Conservation (phyloP, 176 grass and related monocot species). For the Raddia distichophylla region DNA sequence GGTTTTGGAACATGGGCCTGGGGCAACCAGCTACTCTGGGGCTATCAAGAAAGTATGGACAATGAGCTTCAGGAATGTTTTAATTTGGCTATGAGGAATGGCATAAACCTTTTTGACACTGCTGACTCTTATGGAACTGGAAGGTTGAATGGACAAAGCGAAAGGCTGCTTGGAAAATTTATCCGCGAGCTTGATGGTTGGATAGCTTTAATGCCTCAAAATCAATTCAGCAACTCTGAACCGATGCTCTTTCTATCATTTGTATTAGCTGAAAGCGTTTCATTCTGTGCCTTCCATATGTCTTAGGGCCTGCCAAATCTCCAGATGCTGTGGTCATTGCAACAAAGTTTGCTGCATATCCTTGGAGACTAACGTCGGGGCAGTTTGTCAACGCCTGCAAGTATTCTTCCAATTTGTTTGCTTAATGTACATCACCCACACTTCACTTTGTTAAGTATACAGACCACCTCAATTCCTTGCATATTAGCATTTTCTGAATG, state of each 20-base stretch:
- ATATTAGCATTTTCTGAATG: too few relatives aligned
- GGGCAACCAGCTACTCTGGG: slow-evolving; percentile 93
- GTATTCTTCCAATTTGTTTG: slow-evolving; percentile 68
- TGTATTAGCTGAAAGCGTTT: background rate
- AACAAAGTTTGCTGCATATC: slow-evolving; percentile 96
- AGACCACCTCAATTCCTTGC: background rate
- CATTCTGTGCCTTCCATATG: background rate
- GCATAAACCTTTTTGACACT: slow-evolving; percentile 92
- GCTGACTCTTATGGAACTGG: slow-evolving; percentile 95
- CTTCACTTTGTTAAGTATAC: slow-evolving; percentile 20
- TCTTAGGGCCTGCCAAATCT: slow-evolving; percentile 53
- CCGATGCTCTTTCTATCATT: background rate
- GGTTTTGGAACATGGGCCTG: slow-evolving; percentile 98
- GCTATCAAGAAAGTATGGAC: slow-evolving; percentile 89
- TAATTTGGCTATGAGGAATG: slow-evolving; percentile 73
- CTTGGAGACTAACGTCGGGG: slow-evolving; percentile 86
- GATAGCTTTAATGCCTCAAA: background rate
- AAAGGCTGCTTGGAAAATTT: slow-evolving; percentile 86
- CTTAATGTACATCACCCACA: slow-evolving; percentile 49
- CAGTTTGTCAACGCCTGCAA: slow-evolving; percentile 99
- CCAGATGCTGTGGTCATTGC: slow-evolving; percentile 79
- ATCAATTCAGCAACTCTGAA: background rate
- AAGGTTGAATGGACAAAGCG: slow-evolving; percentile 82
- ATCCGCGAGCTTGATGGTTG: slow-evolving; percentile 70
- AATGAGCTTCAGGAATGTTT: slow-evolving; percentile 75